Evolutionary conservation across 2,329 filamentous ascomycete species (phyloP).

Genomic region (Diaporthe sp.): DNA sequence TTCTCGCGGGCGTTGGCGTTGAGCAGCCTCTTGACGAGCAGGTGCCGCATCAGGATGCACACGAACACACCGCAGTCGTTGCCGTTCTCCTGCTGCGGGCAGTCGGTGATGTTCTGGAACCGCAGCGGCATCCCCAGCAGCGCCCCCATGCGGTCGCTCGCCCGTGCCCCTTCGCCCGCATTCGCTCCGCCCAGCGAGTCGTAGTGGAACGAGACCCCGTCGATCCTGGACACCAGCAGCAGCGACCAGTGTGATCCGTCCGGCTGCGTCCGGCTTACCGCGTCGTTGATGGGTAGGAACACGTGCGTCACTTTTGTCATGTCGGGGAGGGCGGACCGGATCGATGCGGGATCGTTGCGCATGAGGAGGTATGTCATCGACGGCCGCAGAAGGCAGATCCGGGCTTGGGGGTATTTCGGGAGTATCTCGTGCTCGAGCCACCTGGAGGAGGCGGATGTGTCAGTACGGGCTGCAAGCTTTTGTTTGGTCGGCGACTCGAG

Average conservation of each 20-base stretch:
- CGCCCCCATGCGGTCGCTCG: conserved; percentile 75
- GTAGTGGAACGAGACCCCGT: conserved; percentile 96
- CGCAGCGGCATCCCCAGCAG: conserved; percentile 76
- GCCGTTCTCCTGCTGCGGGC: conserved; percentile 90
- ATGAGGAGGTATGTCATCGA: conserved; percentile 94
- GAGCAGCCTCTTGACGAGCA: conserved; percentile 87
- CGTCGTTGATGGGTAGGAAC: conserved; percentile 96
- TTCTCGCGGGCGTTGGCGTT: conserved; percentile 85
- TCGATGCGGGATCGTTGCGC: conserved; percentile 69
- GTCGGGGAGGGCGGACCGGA: conserved; percentile 80
- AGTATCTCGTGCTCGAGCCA: conserved; percentile 93
- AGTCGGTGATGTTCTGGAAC: conserved; percentile 87
- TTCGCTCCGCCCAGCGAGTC: conserved; percentile 87
- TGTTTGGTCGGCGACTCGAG: conserved; percentile 10
- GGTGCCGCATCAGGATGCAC: conserved; percentile 92
- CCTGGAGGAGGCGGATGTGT: conserved; percentile 51
- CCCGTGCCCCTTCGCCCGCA: conserved; percentile 76
- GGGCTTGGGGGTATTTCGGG: conserved; percentile 80
- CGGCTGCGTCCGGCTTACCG: conserved; percentile 78
- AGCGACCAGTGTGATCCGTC: conserved; percentile 97
- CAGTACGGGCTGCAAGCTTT: conserved; percentile 30
- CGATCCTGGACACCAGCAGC: conserved; percentile 87
- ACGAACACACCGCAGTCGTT: conserved; percentile 97
- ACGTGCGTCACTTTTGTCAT: conserved; percentile 88
- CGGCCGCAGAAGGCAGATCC: conserved; percentile 91